A percentile compares a stretch with the other conserved stretches of the same genome.
Evolutionary conservation across 1,284 basidiomycete genomes (phyloP).

Genomic region (Ganoderma resinaceum): DNA sequence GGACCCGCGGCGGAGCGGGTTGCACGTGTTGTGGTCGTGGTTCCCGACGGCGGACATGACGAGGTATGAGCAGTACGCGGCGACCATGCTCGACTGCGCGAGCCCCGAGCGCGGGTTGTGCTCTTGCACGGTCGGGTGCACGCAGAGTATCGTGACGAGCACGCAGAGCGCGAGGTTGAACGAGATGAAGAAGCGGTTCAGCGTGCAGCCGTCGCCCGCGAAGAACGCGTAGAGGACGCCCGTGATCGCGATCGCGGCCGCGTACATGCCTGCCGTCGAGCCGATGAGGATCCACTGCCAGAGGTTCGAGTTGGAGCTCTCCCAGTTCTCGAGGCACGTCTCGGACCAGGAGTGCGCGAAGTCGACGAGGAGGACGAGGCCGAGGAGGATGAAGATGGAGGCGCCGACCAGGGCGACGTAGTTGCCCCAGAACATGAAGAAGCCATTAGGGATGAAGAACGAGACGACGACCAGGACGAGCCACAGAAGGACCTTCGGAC

Average conservation of each 20-base stretch:
- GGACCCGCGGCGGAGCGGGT: constrained; percentile 76
- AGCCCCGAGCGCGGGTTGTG: constrained; percentile 94
- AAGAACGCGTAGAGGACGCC: constrained; percentile 94
- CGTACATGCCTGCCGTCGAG: constrained; percentile 92
- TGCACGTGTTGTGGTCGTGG: constrained; percentile 87
- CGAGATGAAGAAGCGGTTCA: constrained; percentile 96
- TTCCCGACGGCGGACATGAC: constrained; percentile 95
- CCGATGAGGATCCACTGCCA: constrained; percentile 98
- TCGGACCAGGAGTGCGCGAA: constrained; percentile 99
- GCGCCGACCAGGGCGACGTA: constrained; percentile 93
- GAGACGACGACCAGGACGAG: constrained; percentile 77
- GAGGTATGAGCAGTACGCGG: constrained; percentile 97
- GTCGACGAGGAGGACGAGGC: constrained; percentile 96
- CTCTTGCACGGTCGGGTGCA: constrained; percentile 91
- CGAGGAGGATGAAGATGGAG: constrained; percentile 94
- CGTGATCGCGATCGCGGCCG: constrained; percentile 84
- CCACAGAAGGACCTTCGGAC: constrained; percentile 93
- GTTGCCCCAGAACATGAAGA: constrained; percentile 97
- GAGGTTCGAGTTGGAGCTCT: constrained; percentile 83
- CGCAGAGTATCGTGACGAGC: constrained; percentile 83
- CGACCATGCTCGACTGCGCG: constrained; percentile 96
- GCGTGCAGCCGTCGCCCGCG: constrained; percentile 83
- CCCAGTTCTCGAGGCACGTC: constrained; percentile 96
- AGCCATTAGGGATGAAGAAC: constrained; percentile 94
- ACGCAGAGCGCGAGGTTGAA: constrained; percentile 89